Evolutionary conservation across 345 rosid genomes (phyloP).

Genomic region (Bruguiera gymnorhiza): DNA sequence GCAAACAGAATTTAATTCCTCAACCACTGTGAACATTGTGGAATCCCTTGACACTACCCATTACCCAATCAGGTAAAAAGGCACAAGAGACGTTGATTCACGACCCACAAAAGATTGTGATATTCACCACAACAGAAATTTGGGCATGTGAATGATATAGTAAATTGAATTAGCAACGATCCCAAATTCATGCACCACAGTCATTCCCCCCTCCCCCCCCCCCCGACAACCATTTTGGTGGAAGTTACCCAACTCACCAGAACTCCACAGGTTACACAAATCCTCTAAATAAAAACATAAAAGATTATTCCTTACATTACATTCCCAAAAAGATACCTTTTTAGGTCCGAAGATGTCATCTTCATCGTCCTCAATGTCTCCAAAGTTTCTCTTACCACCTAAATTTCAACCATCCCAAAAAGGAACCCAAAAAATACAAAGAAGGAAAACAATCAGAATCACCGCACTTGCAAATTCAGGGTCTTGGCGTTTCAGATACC

Average conservation of each 20-base stretch:
- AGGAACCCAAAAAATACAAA: neutral
- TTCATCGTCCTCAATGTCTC: conserved; percentile 86
- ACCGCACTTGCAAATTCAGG: neutral
- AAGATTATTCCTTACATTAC: too few relatives aligned
- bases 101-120: neutral
- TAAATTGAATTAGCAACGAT: neutral
- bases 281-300: too few relatives aligned
- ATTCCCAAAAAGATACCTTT: conserved; percentile 39
- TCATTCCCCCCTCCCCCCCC: neutral
- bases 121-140: neutral
- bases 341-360: conserved; percentile 82
- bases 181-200: neutral
- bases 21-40: neutral
- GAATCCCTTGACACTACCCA: neutral
- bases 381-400: conserved; percentile 78
- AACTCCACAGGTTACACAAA: neutral
- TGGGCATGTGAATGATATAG: neutral
- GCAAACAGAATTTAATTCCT: neutral
- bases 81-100: neutral
- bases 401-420: conserved; percentile 3
- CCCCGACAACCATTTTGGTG: too few relatives aligned
- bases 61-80: neutral
- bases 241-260: neutral
- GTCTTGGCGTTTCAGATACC: neutral
- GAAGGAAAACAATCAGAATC: neutral